Evolutionary conservation across 257 asterid genomes (phyloP), one percentile per base, ranked within the genome.

Genomic region (Verbascum thapsus): DNA sequence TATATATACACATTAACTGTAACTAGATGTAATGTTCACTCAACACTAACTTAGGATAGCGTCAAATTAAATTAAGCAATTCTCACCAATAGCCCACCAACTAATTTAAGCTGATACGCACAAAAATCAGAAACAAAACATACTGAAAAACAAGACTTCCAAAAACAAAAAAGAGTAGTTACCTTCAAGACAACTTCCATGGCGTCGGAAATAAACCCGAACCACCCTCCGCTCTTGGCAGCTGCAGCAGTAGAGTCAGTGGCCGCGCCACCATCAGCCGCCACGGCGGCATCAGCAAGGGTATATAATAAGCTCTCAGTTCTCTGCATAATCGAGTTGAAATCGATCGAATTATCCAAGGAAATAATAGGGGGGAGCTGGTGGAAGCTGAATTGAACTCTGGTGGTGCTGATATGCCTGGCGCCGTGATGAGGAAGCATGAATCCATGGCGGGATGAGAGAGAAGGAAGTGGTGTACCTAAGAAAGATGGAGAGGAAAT

Each of bases 131-230:
- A 15, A 41, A 19, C 48, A 55, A 22, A 51, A 26, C 32, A 26
- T 26, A 54, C 8, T 0, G 11, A 8, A 45, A 10, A 42, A 3
- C 4, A 3, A 42, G 0, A 15, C 63, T 10, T 43, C 23, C 17
- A 9, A 20, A 30, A 43, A 49, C n/a, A n/a, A n/a, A n/a, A 50
- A 67, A 7, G 42, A 35, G 6, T 15, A 32, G 12, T 45, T 62
- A 94, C 99, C 95, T 94, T 94, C 68, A 94, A 73, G 5, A 94
- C 98, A 76, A 85, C 78, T 85, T 94, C 99, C 99, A 94, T 87
- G 53, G 88, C 88, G 7, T 94, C 99, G 7, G 97, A 87, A 69
- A 94, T 84, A 74, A 94, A 90, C 8, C 90, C 97, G 63, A 94
- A 94, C 99, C 99, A 94, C 1, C 99, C 98, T 13, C 94, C 95